phyloP scores from a whole-genome alignment of 2,329 filamentous ascomycete genomes.

The Hypomyces perniciosus region DNA sequence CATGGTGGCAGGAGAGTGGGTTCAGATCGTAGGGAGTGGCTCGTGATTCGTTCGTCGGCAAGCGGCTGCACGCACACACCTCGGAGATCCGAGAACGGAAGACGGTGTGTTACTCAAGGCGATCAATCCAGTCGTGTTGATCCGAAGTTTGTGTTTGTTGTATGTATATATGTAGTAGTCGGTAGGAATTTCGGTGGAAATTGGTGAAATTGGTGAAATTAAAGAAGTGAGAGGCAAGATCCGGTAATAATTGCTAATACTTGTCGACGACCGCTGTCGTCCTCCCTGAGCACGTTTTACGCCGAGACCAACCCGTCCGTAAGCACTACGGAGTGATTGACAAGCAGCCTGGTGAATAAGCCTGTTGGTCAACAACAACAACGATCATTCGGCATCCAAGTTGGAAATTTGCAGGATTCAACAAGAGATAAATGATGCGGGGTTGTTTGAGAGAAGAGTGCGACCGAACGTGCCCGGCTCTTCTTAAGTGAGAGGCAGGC shows the following conservation, averaged over 20 bases:
- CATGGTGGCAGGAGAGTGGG: slow-evolving; percentile 12
- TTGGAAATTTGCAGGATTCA: not conserved
- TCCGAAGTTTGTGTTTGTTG: not conserved
- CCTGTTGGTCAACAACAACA: not conserved
- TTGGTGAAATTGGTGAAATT: not conserved
- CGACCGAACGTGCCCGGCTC: slow-evolving; percentile 21
- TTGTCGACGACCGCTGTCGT: not conserved
- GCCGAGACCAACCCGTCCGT: too few relatives aligned
- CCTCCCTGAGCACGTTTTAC: not conserved
- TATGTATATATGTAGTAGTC: too few relatives aligned
- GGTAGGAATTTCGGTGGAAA: not conserved
- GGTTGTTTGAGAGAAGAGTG: slow-evolving; percentile 16
- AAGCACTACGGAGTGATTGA: too few relatives aligned
- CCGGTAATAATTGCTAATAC: not conserved
- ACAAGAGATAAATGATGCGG: not conserved
- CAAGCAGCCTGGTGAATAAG: not conserved
- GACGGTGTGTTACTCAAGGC: slow-evolving; percentile 2
- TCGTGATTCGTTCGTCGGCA: slow-evolving; percentile 12
- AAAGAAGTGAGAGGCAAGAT: too few relatives aligned
- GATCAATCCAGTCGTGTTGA: not conserved
- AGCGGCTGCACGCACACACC: not conserved
- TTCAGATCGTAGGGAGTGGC: slow-evolving; percentile 4
- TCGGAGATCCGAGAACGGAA: slow-evolving; percentile 24
- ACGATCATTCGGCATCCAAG: not conserved
- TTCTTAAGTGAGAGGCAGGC: slow-evolving; percentile 10